These are phyloP conservation scores for Solanum sejunctum DNA, from an alignment of 257 asterid genomes.

Conservation along the genomic window DNA sequence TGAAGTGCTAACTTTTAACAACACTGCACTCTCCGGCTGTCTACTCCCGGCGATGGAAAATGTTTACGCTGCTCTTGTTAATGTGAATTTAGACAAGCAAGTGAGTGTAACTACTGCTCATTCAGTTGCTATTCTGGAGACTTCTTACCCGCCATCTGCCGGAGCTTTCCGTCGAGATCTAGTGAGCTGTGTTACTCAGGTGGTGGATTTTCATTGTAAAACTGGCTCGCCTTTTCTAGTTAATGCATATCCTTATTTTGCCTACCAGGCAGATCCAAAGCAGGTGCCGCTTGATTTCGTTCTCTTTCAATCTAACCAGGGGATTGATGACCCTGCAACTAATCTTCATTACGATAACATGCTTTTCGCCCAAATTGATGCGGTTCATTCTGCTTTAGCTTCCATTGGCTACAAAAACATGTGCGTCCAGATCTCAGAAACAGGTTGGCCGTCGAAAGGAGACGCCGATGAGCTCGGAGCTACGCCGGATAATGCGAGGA, in stretches of 20 bases:
- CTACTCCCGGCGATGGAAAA: conserved; percentile 78
- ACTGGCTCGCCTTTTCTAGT: conserved; percentile 53
- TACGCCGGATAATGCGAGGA: conserved; percentile 56
- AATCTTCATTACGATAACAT: conserved; percentile 64
- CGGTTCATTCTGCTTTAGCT: conserved; percentile 59
- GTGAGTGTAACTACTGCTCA: conserved; percentile 71
- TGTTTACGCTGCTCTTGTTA: conserved; percentile 45
- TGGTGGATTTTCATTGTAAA: conserved; percentile 55
- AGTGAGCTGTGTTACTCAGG: conserved; percentile 17
- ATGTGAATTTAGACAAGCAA: conserved; percentile 41
- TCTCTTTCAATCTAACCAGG: conserved; percentile 42
- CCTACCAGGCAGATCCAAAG: conserved; percentile 57
- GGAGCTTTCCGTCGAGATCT: conserved; percentile 60
- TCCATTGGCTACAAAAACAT: conserved; percentile 53
- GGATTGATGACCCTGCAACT: conserved; percentile 31
- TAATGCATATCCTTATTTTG: conserved; percentile 77
- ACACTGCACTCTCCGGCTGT: conserved; percentile 33
- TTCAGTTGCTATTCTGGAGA: conserved; percentile 49
- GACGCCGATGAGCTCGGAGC: conserved; percentile 82
- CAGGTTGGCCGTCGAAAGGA: conserved; percentile 93
- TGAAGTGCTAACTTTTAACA: conserved; percentile 64
- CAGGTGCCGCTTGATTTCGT: conserved; percentile 55
- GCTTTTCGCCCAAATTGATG: conserved; percentile 79
- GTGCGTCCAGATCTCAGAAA: conserved; percentile 71
- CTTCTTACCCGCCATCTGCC: conserved; percentile 78